These are phyloP conservation scores for Neofusicoccum umdonicola DNA, from an alignment of 2,329 filamentous ascomycete genomes.

Conservation along the genomic window DNA sequence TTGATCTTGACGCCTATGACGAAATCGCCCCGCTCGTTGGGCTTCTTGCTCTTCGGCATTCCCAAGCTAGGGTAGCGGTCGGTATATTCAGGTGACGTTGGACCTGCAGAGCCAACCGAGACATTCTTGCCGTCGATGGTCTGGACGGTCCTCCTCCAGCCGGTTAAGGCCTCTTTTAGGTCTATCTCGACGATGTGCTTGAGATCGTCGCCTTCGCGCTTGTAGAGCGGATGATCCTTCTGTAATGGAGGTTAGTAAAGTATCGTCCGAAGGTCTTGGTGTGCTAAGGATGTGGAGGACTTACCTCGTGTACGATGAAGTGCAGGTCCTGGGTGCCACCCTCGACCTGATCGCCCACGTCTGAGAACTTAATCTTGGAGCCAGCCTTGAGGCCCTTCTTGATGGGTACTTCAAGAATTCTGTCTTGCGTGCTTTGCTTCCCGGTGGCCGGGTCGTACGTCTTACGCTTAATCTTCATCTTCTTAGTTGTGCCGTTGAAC, in stretches of 20 bases:
- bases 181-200: conserved; percentile 74
- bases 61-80: conserved; percentile 82
- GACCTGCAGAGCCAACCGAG: conserved; percentile 73
- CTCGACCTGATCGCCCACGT: conserved; percentile 96
- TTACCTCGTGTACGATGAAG: conserved; percentile 90
- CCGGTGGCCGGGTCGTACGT: conserved; percentile 77
- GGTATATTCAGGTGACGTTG: conserved; percentile 78
- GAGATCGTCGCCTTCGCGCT: conserved; percentile 84
- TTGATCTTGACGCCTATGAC: conserved; percentile 88
- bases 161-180: conserved; percentile 90
- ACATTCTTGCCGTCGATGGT: conserved; percentile 93
- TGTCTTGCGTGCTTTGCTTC: conserved; percentile 82
- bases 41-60: conserved; percentile 93
- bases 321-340: conserved; percentile 93
- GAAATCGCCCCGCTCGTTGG: conserved; percentile 79
- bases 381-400: conserved; percentile 95
- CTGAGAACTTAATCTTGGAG: conserved; percentile 96
- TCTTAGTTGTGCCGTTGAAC: conserved; percentile 84
- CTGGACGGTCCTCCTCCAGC: conserved; percentile 86
- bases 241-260: conserved; percentile 40
- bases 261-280: background rate
- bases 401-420: conserved; percentile 90
- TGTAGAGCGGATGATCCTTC: conserved; percentile 85
- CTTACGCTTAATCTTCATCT: conserved; percentile 97
- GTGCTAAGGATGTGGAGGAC: conserved; percentile 25